Evolutionary conservation across 495 filamentous ascomycete species (phyloP), one percentile per base, ranked within the genome.

Genomic region (Articulospora tetracladia): DNA sequence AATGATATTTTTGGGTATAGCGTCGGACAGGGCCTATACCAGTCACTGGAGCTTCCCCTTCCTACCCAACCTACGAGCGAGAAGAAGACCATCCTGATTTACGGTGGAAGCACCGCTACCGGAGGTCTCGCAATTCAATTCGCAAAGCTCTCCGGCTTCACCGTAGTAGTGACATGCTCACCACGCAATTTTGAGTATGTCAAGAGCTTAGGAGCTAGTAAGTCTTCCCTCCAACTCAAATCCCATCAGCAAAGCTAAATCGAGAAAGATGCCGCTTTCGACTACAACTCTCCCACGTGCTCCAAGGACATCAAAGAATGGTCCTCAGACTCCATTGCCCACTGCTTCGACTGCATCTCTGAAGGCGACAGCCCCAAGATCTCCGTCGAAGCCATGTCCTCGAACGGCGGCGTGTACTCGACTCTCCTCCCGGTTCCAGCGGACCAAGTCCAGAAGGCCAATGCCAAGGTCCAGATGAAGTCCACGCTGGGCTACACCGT

Each of bases 121-220:
- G 86, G 86, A 11, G 72, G 75, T 66, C 79, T 78, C 55, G 82
- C 80, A 0, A 85, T 88, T 56, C 87, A 89, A 66, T 77, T 87
- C 22, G 83, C 81, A 3, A 70, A 71, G 0, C 78, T 80, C 0
- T 75, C 86, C 0, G 86, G 86, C 1, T 79, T 79, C 25, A 75
- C 78, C 6, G 86, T 89, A 7, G 68, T 86, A 46, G 72, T 78
- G 0, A 86, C 83, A 0, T 75, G 80, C 3, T 80, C 77, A 0
- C 68, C 72, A 0, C 74, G 74, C 57, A 88, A 87, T 26, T 56
- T 57, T 49, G 53, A 61, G 1, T 64, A 64, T 28, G 57, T 64
- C 2, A 67, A 67, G 34, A 53, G 52, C 32, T 46, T 66, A 13
- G 64, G 64, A 22, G 62, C 62, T 11, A 53, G 54, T 60, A 55